Evolutionary conservation across 768 basidiomycete species (phyloP).

Genomic region (Sporobolomyces phaffii): DNA sequence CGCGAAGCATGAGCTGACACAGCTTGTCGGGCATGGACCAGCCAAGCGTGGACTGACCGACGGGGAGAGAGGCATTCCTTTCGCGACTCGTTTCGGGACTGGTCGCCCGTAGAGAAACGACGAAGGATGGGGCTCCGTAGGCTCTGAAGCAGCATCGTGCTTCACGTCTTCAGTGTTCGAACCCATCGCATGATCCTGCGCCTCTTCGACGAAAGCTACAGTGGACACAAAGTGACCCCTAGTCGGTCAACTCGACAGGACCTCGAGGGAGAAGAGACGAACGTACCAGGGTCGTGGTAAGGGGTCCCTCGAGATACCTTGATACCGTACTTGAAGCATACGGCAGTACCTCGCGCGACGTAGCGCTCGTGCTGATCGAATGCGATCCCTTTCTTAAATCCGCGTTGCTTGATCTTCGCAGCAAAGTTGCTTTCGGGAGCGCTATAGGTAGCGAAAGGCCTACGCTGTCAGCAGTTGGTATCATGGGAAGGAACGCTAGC

Average conservation of each 20-base stretch:
- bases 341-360: background rate
- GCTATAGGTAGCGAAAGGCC: background rate
- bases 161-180: no score
- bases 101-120: background rate
- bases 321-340: slow-evolving; percentile 18
- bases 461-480: no score
- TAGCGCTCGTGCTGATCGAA: background rate
- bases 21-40: no score
- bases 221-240: no score
- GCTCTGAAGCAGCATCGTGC: slow-evolving; percentile 21
- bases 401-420: background rate
- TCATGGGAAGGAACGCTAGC: background rate
- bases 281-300: slow-evolving; percentile 19
- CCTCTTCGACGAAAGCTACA: slow-evolving; percentile 14
- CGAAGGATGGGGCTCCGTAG: background rate
- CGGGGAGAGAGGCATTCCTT: slow-evolving; percentile 8
- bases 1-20: no score
- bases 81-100: slow-evolving; percentile 11
- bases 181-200: no score
- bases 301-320: slow-evolving; percentile 12
- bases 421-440: slow-evolving; percentile 18
- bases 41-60: no score
- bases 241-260: no score
- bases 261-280: background rate
- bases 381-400: background rate